Conservation (phyloP, 108 stramenopile species). For the Cyclotella atomus region DNA sequence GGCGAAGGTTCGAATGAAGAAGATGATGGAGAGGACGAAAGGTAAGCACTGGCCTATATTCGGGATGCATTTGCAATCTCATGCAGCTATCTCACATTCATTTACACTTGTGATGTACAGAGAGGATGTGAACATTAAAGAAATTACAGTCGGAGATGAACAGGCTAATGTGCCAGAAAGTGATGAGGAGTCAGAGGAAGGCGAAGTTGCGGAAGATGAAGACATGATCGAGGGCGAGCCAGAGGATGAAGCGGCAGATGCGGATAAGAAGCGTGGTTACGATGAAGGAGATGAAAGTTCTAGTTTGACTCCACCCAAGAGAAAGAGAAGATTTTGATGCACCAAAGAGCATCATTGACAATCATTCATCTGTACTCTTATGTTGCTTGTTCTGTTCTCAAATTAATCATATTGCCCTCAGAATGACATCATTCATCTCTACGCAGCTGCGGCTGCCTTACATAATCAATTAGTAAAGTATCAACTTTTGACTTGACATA, state of each 20-base stretch:
- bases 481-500: neutral
- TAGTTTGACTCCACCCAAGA: conserved; percentile 40
- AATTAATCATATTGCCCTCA: conserved; percentile 4
- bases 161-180: conserved; percentile 19
- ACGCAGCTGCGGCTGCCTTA: neutral
- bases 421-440: conserved; percentile 1
- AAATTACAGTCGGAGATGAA: conserved; percentile 49
- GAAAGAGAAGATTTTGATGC: conserved; percentile 37
- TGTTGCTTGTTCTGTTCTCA: conserved; percentile 7
- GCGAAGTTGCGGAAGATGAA: conserved; percentile 23
- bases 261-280: neutral
- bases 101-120: conserved; percentile 5
- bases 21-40: conserved; percentile 25
- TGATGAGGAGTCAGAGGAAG: conserved; percentile 44
- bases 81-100: no score
- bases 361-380: neutral
- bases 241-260: neutral
- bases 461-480: neutral
- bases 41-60: conserved; percentile 1
- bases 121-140: conserved; percentile 16
- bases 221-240: conserved; percentile 18
- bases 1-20: conserved; percentile 14
- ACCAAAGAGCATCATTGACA: neutral
- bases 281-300: conserved; percentile 38
- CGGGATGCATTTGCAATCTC: no score